Conservation (phyloP, 1,284 basidiomycete species). For the Cryptococcus amylolentus region DNA sequence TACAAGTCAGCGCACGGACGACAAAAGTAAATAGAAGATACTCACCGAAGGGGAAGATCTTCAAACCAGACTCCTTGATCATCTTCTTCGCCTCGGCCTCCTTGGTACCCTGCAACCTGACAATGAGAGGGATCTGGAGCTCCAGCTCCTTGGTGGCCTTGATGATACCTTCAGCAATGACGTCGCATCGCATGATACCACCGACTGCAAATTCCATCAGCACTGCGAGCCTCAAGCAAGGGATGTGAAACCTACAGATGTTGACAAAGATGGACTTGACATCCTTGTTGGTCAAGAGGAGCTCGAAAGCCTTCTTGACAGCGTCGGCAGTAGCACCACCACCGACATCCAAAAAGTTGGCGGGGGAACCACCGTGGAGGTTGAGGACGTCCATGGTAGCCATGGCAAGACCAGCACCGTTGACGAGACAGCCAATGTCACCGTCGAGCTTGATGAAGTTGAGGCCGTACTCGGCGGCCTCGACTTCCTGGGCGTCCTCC, state of each 20-base stretch:
- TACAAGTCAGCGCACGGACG: not conserved
- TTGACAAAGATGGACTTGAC: slow-evolving; percentile 99
- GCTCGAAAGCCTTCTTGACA: slow-evolving; percentile 99
- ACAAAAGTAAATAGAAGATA: slow-evolving; percentile 15
- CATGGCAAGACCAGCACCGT: slow-evolving; percentile 99
- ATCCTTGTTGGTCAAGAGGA: slow-evolving; percentile 81
- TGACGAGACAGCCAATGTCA: slow-evolving; percentile 95
- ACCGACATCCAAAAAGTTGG: slow-evolving; percentile 90
- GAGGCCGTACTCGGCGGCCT: slow-evolving; percentile 76
- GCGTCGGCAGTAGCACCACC: slow-evolving; percentile 97
- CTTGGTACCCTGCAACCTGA: slow-evolving; percentile 94
- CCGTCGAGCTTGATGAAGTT: slow-evolving; percentile 99
- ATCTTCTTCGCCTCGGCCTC: slow-evolving; percentile 92
- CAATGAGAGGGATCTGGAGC: slow-evolving; percentile 82
- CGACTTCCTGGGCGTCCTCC: slow-evolving; percentile 95
- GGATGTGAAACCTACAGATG: slow-evolving; percentile 57
- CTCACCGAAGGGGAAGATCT: slow-evolving; percentile 85
- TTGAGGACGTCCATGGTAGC: slow-evolving; percentile 99
- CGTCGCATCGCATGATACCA: slow-evolving; percentile 97
- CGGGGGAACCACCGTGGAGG: slow-evolving; percentile 90
- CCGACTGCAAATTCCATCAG: slow-evolving; percentile 33
- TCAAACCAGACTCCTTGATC: slow-evolving; percentile 86
- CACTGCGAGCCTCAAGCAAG: not conserved
- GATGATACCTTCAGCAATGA: slow-evolving; percentile 96
- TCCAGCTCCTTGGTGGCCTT: slow-evolving; percentile 90